Conservation (phyloP, 2,329 filamentous ascomycete species). For the Fusarium nisikadoi region DNA sequence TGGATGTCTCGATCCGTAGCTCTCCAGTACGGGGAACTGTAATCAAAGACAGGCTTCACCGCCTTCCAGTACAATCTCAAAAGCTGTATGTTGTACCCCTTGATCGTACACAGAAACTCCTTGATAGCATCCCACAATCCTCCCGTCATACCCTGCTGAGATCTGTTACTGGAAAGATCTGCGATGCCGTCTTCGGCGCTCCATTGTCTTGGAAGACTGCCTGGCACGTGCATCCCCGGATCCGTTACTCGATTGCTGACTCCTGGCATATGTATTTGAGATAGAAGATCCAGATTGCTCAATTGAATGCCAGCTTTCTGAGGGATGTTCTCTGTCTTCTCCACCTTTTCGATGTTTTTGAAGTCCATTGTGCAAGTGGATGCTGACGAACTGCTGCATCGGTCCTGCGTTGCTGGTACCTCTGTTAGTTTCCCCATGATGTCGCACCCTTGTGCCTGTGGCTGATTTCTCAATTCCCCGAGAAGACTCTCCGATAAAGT, state of each 20-base stretch:
- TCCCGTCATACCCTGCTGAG: not conserved
- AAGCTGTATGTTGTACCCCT: conserved; percentile 18
- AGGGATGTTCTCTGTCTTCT: not conserved
- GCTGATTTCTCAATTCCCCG: conserved; percentile 22
- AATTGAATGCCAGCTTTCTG: not conserved
- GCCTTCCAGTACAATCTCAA: conserved; percentile 50
- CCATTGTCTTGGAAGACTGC: conserved; percentile 44
- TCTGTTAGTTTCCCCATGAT: not conserved
- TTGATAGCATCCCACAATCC: conserved; percentile 23
- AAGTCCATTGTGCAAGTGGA: conserved; percentile 39
- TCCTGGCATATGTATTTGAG: not conserved
- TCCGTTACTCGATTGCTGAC: conserved; percentile 11
- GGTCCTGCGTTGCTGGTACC: not conserved
- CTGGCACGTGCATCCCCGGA: conserved; percentile 36
- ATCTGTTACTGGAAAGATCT: conserved; percentile 42
- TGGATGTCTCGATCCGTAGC: conserved; percentile 37
- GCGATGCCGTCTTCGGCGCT: conserved; percentile 45
- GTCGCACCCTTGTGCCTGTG: conserved; percentile 16
- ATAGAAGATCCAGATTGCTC: not conserved
- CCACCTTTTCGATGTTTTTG: not conserved
- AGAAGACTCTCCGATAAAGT: conserved; percentile 43
- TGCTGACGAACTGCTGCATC: conserved; percentile 42
- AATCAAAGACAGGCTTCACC: conserved; percentile 54
- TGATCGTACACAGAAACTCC: conserved; percentile 14
- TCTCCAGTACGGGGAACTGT: conserved; percentile 50